Evolutionary conservation across 2,329 filamentous ascomycete genomes (phyloP).

Genomic region (Claviceps capensis): DNA sequence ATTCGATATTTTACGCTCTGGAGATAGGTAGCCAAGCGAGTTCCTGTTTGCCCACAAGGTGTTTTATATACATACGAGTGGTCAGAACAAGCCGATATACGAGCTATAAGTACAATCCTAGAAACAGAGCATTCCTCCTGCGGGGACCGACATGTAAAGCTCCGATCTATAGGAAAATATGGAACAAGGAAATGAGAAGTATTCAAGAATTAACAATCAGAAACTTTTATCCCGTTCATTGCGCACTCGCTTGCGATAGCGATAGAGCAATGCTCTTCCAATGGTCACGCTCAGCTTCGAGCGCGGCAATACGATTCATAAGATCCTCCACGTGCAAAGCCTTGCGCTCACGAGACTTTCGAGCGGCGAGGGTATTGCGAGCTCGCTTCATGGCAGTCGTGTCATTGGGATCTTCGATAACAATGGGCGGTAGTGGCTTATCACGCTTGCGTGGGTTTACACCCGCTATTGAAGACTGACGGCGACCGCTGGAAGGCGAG

Average conservation of each 20-base stretch:
- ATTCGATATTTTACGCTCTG: background rate
- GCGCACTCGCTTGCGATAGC: constrained; percentile 16
- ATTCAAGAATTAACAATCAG: background rate
- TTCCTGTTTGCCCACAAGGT: background rate
- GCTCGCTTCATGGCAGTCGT: constrained; percentile 80
- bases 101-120: background rate
- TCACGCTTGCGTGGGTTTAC: constrained; percentile 63
- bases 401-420: constrained; percentile 60
- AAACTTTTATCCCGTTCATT: constrained; percentile 1
- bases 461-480: constrained; percentile 57
- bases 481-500: constrained; percentile 29
- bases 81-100: background rate
- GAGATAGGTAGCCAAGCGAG: background rate
- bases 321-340: constrained; percentile 61
- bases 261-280: constrained; percentile 45
- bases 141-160: background rate
- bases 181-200: background rate
- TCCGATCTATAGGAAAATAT: background rate
- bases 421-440: constrained; percentile 68
- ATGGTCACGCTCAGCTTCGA: constrained; percentile 52
- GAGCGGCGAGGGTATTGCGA: constrained; percentile 83
- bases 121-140: background rate
- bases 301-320: constrained; percentile 57
- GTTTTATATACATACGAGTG: background rate
- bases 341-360: constrained; percentile 84